Base-by-base conservation (phyloP, 2,329 filamentous ascomycete species). In the Hypoxylon sp. region DNA sequence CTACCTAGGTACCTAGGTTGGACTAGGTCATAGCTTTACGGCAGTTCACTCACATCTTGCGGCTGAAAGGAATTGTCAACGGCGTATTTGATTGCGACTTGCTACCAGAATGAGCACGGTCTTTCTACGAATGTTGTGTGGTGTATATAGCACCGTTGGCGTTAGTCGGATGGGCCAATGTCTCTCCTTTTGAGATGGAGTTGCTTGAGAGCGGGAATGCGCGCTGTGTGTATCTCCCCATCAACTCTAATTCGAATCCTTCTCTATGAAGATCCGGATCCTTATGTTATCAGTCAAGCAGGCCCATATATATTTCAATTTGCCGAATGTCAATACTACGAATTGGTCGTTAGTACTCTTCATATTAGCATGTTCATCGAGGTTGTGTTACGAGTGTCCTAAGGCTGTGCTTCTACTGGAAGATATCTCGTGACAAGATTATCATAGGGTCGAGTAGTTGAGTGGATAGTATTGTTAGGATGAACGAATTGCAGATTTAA, bases 251-350 rank as follows among this genome's bases (percentile, higher is more conserved):
- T 38, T 58, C 45, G 36, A 58, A 46, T 36, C 45, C 34, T 38
- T 65, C 57, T 30, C 50, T 60, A 41, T 11, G 57, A 32, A n/a
- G 51, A 38, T 46, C 17, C 14, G 23, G 17, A 57, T 36, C 30
- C 53, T 60, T 13, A 51, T 32, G 17, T 59, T 17, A 41, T n/a
- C 46, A 46, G 19, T 51, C 30, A 49, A 28, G 13, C 21, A n/a
- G 14, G 49, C 36, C 21, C 25, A 61, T 61, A 30, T 61, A 61
- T 53, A 53, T 61, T 43, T 17, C 49, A 60, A 49, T 53, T 36
- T 36, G 58, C 41, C 13, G 49, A 61, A 14, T 53, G 34, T 48
- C 49, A 61, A 53, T 61, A 45, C n/a, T 28, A 53, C 32, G 17
- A 52, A 32, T 43, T 51, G 25, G 36, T 34, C 7, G 2, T 43